Conservation (phyloP, 129 eudicot genomes). For the Tagetes patula region DNA sequence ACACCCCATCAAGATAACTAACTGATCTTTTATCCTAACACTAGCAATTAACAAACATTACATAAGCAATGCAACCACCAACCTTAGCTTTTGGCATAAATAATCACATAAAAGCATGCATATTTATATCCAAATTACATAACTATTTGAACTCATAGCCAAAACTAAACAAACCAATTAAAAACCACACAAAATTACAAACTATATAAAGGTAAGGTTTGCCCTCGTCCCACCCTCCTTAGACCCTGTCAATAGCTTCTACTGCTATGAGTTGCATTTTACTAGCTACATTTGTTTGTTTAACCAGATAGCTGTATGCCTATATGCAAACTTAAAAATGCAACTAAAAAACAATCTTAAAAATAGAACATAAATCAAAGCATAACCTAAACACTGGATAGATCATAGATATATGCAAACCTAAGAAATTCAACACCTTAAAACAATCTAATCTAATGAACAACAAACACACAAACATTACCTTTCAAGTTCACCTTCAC, state of each 20-base stretch:
- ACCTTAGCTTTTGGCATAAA: not conserved
- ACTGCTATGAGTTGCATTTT: too few relatives aligned
- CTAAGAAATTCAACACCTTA: not conserved
- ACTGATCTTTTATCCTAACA: not conserved
- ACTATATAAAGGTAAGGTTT: too few relatives aligned
- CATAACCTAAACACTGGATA: not conserved
- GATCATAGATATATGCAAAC: not conserved
- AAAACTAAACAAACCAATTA: not conserved
- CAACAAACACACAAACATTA: conserved; percentile 20
- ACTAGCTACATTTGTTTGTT: too few relatives aligned
- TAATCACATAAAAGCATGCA: not conserved
- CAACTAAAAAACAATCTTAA: too few relatives aligned
- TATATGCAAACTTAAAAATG: too few relatives aligned
- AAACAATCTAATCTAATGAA: not conserved
- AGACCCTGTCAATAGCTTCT: too few relatives aligned
- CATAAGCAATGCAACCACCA: conserved; percentile 13
- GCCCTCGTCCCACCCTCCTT: too few relatives aligned
- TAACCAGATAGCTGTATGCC: too few relatives aligned
- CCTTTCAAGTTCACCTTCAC: conserved; percentile 99
- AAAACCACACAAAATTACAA: too few relatives aligned
- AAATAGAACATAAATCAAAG: too few relatives aligned
- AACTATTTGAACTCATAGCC: not conserved
- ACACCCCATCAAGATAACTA: conserved; percentile 1
- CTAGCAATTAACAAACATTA: not conserved
- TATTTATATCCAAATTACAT: not conserved